phyloP scores from a whole-genome alignment of 305 asterid genomes.

The Solanum hybrid region DNA sequence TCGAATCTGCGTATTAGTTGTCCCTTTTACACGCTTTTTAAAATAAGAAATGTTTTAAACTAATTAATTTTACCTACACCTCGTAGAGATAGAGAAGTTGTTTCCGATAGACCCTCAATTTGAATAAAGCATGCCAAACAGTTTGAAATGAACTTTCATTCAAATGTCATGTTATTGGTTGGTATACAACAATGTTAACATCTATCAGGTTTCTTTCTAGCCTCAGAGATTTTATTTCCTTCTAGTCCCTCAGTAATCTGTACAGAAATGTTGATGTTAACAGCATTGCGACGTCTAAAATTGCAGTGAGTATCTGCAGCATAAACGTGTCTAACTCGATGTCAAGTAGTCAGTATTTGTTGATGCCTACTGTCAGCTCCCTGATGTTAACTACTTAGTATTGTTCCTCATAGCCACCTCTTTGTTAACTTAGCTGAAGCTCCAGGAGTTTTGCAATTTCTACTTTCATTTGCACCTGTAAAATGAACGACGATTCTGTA shows the following conservation, averaged over 20 bases:
- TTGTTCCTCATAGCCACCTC: slow-evolving; percentile 44
- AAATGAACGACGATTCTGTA: not conserved
- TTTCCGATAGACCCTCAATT: not conserved
- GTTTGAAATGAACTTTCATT: not conserved
- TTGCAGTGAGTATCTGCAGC: slow-evolving; percentile 2
- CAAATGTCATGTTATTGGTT: not conserved
- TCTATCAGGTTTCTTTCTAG: not conserved
- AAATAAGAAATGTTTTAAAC: too few species aligned
- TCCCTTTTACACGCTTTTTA: not conserved
- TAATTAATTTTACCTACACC: not conserved
- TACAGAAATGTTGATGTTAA: too few species aligned
- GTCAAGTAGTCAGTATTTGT: not conserved
- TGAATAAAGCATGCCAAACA: not conserved
- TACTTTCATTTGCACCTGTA: slow-evolving; percentile 39
- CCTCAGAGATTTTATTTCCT: not conserved
- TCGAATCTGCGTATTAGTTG: not conserved
- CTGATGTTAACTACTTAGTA: not conserved
- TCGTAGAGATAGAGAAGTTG: not conserved
- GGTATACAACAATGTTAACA: not conserved
- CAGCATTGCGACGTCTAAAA: not conserved
- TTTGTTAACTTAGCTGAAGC: slow-evolving; percentile 41
- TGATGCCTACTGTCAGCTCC: not conserved
- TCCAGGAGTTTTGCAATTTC: slow-evolving; percentile 44
- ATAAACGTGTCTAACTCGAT: not conserved
- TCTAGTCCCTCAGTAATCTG: not conserved